Conservation (phyloP, 2,329 filamentous ascomycete genomes). For the Paraphoma sp. region DNA sequence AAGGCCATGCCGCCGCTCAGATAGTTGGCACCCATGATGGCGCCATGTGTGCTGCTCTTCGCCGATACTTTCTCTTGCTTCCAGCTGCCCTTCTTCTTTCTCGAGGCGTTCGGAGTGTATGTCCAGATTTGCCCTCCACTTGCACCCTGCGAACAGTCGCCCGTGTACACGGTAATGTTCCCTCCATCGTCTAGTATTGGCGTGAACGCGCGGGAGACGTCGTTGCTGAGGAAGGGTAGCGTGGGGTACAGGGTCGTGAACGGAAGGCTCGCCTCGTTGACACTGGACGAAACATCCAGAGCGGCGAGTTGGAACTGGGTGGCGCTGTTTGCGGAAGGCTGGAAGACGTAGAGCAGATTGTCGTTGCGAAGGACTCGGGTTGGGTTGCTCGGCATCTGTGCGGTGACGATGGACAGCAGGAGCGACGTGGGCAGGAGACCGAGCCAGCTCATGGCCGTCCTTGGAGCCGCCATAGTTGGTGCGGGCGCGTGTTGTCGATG, state of each 20-base stretch:
- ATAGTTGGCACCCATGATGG: conserved; percentile 59
- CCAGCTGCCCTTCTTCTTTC: conserved; percentile 62
- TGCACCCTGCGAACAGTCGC: conserved; percentile 68
- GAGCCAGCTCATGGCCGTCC: conserved; percentile 4
- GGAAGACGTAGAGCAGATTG: conserved; percentile 73
- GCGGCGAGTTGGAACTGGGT: conserved; percentile 64
- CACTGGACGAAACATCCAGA: conserved; percentile 67
- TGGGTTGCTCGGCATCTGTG: conserved; percentile 75
- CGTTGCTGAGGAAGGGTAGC: conserved; percentile 68
- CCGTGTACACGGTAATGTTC: conserved; percentile 75
- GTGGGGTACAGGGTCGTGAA: conserved; percentile 59
- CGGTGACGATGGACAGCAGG: conserved; percentile 20
- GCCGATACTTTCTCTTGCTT: conserved; percentile 49
- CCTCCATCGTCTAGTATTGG: conserved; percentile 72
- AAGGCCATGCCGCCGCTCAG: conserved; percentile 71
- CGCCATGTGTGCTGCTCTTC: conserved; percentile 41
- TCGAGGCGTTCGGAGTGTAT: conserved; percentile 60
- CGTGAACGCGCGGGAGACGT: conserved; percentile 65
- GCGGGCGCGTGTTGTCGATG: conserved; percentile 6
- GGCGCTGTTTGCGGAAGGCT: conserved; percentile 57
- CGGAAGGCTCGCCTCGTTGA: conserved; percentile 57
- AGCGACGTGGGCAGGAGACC: conserved; percentile 8
- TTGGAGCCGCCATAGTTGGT: conserved; percentile 1
- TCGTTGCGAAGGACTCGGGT: conserved; percentile 71
- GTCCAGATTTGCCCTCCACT: conserved; percentile 69